Base-by-base conservation (phyloP, 371 early-diverging fungal species). In the Umbelopsis sp. region DNA sequence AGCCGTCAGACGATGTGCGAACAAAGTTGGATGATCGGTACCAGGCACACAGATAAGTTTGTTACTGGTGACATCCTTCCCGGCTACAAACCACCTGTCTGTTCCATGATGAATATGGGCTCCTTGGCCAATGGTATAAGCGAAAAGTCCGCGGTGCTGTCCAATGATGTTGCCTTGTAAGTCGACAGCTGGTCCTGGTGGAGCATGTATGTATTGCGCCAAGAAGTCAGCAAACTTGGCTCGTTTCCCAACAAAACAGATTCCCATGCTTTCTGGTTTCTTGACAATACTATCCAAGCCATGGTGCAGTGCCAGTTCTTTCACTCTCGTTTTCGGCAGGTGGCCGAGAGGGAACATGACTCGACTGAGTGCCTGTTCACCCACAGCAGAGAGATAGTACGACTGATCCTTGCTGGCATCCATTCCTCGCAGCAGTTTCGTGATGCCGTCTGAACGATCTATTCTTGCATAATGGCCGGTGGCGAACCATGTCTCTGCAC, bases 251-350 rank as follows among this genome's bases (percentile, higher is more conserved):
- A 98, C 91, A 85, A 98, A 97, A 69, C 98, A 98, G 22, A 98
- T 94, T 0, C 98, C 98, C 96, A 96, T 95, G 72, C 94, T 94
- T 72, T 98, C 98, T 45, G 85, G 86, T 77, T 95, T 96, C 10
- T 72, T 57, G 0, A 93, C 92, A 14, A 88, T 74, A 4, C 74
- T 85, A 0, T 73, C 75, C 35, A 94, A 80, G 1, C 85, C 85
- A 9, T 84, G 65, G 10, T 82, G 69, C 12, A 68, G 16, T 0
- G 97, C 98, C 29, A 95, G 72, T 4, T 69, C 48, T 63, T 95
- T 92, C 48, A 96, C 94, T 20, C 90, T 77, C 0, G 76, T 45
- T 71, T 98, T 98, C 4, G 79, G 77, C 29, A 93, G 74, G n/a
- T 81, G 72, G 3, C 96, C 97, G 10, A 98, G 69, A 0, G 98